Base-by-base conservation (phyloP, 345 rosid species). In the Barbarea vulgaris region DNA sequence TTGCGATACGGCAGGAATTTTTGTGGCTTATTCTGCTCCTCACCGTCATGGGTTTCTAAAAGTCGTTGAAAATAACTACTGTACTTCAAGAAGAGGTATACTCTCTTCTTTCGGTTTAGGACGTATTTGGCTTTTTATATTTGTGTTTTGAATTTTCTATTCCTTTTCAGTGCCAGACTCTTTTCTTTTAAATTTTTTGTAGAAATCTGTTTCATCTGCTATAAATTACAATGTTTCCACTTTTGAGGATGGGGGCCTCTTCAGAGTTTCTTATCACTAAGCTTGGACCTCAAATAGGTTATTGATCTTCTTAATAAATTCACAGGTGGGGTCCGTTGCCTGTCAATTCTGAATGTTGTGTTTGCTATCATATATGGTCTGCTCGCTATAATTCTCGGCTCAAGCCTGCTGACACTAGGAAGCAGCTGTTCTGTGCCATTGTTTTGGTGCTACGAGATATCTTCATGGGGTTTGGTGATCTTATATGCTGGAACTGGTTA, bases 391-490 rank as follows among this genome's bases (percentile, higher is more conserved):
- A 85, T 91, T 72, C 93, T 91, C 44, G 97, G 98, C 65, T 87
- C 97, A 67, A 94, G 92, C 85, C 96, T 94, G 77, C 83, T 94
- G 53, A 86, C 95, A n/a, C 65, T 90, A 46, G 97, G 97, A 57
- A 94, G 96, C 80, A 90, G 89, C 80, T 94, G 97, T 68, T 90
- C 96, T 3, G 54, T 84, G 69, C 92, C 97, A 55, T 78, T 94
- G 79, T 94, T 91, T 82, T 94, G 98, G 97, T 94, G 96, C 87
- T 90, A 94, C 42, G 97, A 94, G 85, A 82, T 91, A 55, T 83
- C 91, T 27, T 82, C 88, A 4, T 94, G 96, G 96, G 96, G 97
- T 27, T 84, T 94, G 3, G 92, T 91, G 39, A 34, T 85, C 77
- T 77, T 91, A 60, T 90, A 87, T 36, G 85, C 81, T 3, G 98